These are phyloP conservation scores for Phytophthora hibernalis DNA, from an alignment of 352 stramenopile genomes.

Conservation along the genomic window DNA sequence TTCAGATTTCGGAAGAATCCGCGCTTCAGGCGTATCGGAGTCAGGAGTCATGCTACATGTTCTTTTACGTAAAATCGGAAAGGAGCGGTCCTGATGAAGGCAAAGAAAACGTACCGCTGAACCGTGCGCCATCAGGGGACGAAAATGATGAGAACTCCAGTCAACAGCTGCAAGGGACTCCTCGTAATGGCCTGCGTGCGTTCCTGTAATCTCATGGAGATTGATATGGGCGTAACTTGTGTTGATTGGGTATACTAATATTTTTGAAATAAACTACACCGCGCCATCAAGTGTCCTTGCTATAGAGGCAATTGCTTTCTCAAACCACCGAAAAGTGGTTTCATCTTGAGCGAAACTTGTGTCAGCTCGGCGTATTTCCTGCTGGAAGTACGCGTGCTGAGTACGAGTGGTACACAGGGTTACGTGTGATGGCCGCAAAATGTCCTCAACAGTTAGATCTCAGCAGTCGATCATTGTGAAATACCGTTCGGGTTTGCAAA, in stretches of 20 bases:
- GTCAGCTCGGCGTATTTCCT: neutral
- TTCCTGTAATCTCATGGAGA: conserved; percentile 41
- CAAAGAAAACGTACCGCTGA: conserved; percentile 73
- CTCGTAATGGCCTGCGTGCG: conserved; percentile 30
- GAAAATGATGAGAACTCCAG: conserved; percentile 35
- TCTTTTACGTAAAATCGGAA: conserved; percentile 80
- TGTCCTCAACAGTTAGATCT: too few species aligned
- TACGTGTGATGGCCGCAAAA: too few species aligned
- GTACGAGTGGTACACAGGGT: neutral
- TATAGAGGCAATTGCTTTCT: neutral
- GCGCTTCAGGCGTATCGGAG: conserved; percentile 74
- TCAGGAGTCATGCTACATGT: conserved; percentile 90
- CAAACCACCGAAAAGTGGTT: neutral
- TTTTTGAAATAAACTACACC: conserved; percentile 39
- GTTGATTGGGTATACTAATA: conserved; percentile 42
- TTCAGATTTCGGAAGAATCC: conserved; percentile 81
- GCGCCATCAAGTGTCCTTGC: conserved; percentile 6
- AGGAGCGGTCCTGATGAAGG: conserved; percentile 35
- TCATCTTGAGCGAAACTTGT: conserved; percentile 18
- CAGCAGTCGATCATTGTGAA: conserved; percentile 42
- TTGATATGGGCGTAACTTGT: conserved; percentile 10
- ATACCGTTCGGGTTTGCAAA: conserved; percentile 84
- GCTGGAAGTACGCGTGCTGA: neutral
- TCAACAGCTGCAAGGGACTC: conserved; percentile 23
- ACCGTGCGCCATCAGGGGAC: conserved; percentile 18